Percentiles rank a stretch among this genome's conserved stretches.
Conservation (phyloP, 345 rosid species). For the Brassica carinata region DNA sequence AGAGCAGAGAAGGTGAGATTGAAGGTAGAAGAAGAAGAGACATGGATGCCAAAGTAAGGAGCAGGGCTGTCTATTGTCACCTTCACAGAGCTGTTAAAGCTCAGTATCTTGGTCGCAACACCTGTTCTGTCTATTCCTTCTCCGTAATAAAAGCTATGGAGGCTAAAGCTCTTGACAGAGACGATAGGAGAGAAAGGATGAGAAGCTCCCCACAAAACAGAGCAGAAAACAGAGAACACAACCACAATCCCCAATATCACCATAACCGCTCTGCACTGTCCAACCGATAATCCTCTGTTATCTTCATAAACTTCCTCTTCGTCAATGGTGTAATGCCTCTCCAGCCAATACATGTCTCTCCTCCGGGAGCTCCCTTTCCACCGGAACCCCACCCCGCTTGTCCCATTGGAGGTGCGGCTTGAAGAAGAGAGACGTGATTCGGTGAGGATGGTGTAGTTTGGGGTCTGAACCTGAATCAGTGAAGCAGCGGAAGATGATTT, state of each 20-base stretch:
- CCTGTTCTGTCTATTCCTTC: constrained; percentile 79
- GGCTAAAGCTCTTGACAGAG: constrained; percentile 58
- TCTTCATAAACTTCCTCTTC: constrained; percentile 54
- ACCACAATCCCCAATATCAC: constrained; percentile 48
- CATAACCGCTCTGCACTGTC: constrained; percentile 61
- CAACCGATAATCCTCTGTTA: constrained; percentile 44
- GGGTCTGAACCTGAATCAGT: constrained; percentile 35
- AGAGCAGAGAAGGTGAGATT: constrained; percentile 66
- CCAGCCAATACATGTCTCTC: constrained; percentile 73
- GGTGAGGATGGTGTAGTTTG: constrained; percentile 39
- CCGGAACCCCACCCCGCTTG: constrained; percentile 45
- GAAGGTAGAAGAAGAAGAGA: constrained; percentile 55
- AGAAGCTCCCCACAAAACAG: constrained; percentile 83
- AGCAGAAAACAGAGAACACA: constrained; percentile 65
- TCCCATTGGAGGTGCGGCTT: constrained; percentile 33
- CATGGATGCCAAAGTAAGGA: constrained; percentile 80
- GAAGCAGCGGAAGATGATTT: constrained; percentile 62
- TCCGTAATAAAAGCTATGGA: constrained; percentile 67
- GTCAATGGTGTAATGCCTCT: constrained; percentile 64
- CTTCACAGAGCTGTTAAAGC: constrained; percentile 62
- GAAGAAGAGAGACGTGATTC: constrained; percentile 46
- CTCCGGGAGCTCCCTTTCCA: constrained; percentile 57
- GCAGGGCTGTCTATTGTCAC: constrained; percentile 72
- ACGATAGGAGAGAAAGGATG: constrained; percentile 64
- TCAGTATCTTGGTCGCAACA: constrained; percentile 75